Conservation (phyloP, 1,284 basidiomycete genomes). For the Ganoderma boninense region DNA sequence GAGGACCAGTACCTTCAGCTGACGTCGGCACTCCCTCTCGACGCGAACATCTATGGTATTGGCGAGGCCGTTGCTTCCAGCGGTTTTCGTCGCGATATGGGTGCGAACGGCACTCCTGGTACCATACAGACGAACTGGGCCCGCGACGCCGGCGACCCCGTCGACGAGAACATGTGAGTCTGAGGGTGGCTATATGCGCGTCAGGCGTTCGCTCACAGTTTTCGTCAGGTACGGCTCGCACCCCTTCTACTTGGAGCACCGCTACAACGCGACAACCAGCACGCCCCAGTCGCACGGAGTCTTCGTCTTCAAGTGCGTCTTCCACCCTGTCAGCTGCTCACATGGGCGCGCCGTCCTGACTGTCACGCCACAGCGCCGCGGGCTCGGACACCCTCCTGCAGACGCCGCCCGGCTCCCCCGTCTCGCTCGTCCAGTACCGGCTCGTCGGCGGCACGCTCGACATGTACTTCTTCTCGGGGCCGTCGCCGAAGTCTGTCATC, state of each 20-base stretch:
- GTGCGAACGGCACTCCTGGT: slow-evolving; percentile 55
- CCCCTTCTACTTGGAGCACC: slow-evolving; percentile 71
- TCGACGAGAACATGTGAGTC: slow-evolving; percentile 67
- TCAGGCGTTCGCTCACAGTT: slow-evolving; percentile 26
- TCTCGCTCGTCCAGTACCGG: slow-evolving; percentile 71
- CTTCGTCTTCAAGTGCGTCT: not conserved
- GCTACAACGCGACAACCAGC: slow-evolving; percentile 56
- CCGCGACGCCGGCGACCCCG: slow-evolving; percentile 64
- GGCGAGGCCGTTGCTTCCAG: slow-evolving; percentile 77
- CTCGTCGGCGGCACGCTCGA: slow-evolving; percentile 69
- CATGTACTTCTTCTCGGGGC: slow-evolving; percentile 76
- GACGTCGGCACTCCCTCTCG: slow-evolving; percentile 66
- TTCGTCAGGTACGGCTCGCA: slow-evolving; percentile 76
- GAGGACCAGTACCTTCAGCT: slow-evolving; percentile 80
- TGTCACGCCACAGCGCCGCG: slow-evolving; percentile 44
- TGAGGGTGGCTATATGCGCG: not conserved
- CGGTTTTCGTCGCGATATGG: slow-evolving; percentile 72
- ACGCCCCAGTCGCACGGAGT: slow-evolving; percentile 68
- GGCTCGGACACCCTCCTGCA: slow-evolving; percentile 68
- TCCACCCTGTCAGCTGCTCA: not conserved
- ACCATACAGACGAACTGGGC: slow-evolving; percentile 80
- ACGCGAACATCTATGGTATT: slow-evolving; percentile 82
- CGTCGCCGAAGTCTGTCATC: slow-evolving; percentile 66
- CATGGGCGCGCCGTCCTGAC: not conserved
- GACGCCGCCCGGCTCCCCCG: slow-evolving; percentile 57